Evolutionary conservation across 192 early-diverging fungal genomes (phyloP).

Genomic region (Backusella australiensis): DNA sequence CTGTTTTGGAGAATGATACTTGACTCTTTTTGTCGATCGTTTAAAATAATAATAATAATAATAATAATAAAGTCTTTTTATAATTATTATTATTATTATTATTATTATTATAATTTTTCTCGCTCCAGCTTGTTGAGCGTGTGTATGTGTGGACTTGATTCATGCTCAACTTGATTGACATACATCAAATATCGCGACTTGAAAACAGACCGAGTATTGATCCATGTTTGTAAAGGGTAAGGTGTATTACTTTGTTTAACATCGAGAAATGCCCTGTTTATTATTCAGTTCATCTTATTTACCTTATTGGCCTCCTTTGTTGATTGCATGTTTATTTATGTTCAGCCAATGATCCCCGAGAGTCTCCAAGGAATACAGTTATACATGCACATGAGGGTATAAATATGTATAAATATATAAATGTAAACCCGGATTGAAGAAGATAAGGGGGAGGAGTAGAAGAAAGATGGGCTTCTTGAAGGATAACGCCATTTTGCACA

Average conservation of each 20-base stretch:
- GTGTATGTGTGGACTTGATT: background rate
- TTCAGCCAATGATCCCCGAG: constrained; percentile 5
- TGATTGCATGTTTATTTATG: background rate
- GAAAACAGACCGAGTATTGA: background rate
- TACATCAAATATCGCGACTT: background rate
- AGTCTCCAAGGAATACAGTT: background rate
- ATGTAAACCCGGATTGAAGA: background rate
- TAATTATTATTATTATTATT: background rate
- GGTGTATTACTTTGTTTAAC: background rate
- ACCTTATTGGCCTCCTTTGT: constrained; percentile 2
- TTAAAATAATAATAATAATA: background rate
- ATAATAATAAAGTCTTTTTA: background rate
- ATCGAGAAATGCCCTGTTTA: constrained; percentile 6
- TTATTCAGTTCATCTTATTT: constrained; percentile 5
- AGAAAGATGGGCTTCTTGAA: background rate
- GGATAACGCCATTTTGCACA: background rate
- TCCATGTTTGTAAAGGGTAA: background rate
- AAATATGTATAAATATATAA: background rate
- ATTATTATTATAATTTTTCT: background rate
- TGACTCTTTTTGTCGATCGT: constrained; percentile 18
- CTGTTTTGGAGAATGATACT: constrained; percentile 29
- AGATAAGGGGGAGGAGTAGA: background rate
- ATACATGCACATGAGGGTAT: background rate
- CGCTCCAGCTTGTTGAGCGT: background rate
- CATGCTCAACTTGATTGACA: background rate